Base-by-base conservation (phyloP, 176 grass and related monocot species). In the Bolboschoenus planiculmis region DNA sequence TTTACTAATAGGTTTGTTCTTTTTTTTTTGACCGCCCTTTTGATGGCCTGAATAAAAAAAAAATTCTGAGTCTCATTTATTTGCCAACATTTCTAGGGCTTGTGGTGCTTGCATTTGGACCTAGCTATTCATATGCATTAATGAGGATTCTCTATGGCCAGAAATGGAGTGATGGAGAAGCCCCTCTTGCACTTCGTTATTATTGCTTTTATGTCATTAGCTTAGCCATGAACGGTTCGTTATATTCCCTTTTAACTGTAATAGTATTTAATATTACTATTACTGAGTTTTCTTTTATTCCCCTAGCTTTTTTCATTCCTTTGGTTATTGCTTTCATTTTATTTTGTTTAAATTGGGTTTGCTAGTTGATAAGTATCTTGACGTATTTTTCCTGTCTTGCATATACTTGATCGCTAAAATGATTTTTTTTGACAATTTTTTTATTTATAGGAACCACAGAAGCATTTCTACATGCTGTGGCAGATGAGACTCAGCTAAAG, bases 51-150 rank as follows among this genome's bases (percentile, higher is more conserved):
- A 30, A 13, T 59, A 20, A 46, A 31, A 44, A 48, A 20, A 65
- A 18, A 29, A 4, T 33, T 64, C 27, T 82, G 14, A 64, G 42
- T 46, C 1, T 5, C 7, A 46, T 30, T 50, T 26, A 47, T 44
- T 64, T 60, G 80, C 7, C 85, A 85, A 62, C 78, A 51, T 85
- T 71, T 84, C 35, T 86, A 99, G 96, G 96, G 72, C 74, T 95
- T 47, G 79, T 97, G 79, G 93, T 95, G 58, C 85, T 99, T 59
- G 88, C 91, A 77, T 99, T 99, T 91, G 96, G 96, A 85, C 96
- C 96, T 84, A 99, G 92, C 75, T 99, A 95, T 87, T 99, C 96
- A 89, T 99, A 99, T 84, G 87, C 91, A 21, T 84, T 99, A 59
- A 78, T 99, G 60, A 99, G 90, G 71, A 43, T 99, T 85, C 87